phyloP scores from a whole-genome alignment of 768 basidiomycete genomes.

The Hericium erinaceus region DNA sequence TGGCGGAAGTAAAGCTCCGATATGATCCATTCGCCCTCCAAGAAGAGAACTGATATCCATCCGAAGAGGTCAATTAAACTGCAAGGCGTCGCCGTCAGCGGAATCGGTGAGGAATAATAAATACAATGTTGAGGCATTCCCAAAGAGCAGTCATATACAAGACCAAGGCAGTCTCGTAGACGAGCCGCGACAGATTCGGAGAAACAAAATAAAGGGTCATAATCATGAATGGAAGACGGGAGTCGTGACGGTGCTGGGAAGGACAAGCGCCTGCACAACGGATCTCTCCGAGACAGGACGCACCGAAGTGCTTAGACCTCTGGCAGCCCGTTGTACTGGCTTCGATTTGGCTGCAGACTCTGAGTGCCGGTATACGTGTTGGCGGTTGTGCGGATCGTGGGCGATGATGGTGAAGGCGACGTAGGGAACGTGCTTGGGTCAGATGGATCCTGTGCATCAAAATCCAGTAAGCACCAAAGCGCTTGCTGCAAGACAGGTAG shows the following conservation, averaged over 20 bases:
- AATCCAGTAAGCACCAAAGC: background rate
- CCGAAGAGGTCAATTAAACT: too few relatives aligned
- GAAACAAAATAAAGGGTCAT: background rate
- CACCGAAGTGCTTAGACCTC: background rate
- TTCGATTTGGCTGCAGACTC: constrained; percentile 2
- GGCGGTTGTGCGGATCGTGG: constrained; percentile 7
- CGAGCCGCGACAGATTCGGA: too few relatives aligned
- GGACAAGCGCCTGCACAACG: background rate
- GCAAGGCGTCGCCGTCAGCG: too few relatives aligned
- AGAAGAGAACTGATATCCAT: too few relatives aligned
- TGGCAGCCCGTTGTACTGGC: constrained; percentile 6
- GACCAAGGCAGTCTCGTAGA: too few relatives aligned
- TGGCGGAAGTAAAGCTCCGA: too few relatives aligned
- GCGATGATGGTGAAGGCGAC: constrained; percentile 1
- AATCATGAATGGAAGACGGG: background rate
- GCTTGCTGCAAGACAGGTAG: background rate
- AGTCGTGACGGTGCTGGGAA: background rate
- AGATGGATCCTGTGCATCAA: constrained; percentile 9
- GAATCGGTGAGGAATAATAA: too few relatives aligned
- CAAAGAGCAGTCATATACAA: too few relatives aligned
- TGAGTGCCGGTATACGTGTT: background rate
- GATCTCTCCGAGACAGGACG: background rate
- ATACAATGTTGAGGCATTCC: too few relatives aligned
- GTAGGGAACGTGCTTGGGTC: constrained; percentile 13
- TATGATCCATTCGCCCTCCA: too few relatives aligned